Evolutionary conservation across 2,329 filamentous ascomycete species (phyloP), one percentile per base, ranked within the genome.

Genomic region (Ceratocystis variospora): DNA sequence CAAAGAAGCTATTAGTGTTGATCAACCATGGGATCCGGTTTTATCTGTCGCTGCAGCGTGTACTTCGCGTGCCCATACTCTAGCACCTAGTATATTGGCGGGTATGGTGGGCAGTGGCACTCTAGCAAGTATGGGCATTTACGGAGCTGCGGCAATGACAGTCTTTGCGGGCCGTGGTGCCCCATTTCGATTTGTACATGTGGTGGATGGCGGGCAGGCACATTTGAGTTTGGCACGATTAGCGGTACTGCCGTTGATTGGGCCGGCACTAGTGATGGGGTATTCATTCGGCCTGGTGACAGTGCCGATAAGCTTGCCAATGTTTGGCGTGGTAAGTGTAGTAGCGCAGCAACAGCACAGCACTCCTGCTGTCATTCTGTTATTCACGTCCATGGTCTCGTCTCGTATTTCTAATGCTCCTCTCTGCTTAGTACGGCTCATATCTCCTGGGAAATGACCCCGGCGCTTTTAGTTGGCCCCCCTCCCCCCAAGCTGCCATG

Each of bases 1-100:
- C 81, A 94, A 96, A 74, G 82, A 85, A 1, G 82, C 85, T 70
- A 96, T 97, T 71, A 78, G 83, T 64, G 79, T 97, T 33, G 83
- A 87, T 63, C 86, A 92, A 62, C 88, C 89, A 15, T 83, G 81
- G 71, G 91, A 92, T 72, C 78, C 83, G 25, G 76, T 94, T 25
- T 84, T 97, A 33, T 83, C 87, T 64, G 71, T 86, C 0, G 82
- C 86, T 68, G 83, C 87, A 63, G 74, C 77, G 17, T 69, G 89
- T 8, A 81, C 87, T 71, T 77, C 78, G 46, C 73, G 73, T 77
- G 74, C 85, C 79, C 73, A 83, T 76, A 69, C 80, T 74, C 73
- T 77, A 61, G 80, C 82, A 44, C 78, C 90, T 10, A 79, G 87
- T 25, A 74, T 92, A 3, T 83, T 94, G 4, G 73, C 83, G 5